Percentiles rank a stretch among this genome's conserved stretches.
phyloP scores from a whole-genome alignment of 1,139 yeast genomes.

The Sugiyamaella xylanicola region DNA sequence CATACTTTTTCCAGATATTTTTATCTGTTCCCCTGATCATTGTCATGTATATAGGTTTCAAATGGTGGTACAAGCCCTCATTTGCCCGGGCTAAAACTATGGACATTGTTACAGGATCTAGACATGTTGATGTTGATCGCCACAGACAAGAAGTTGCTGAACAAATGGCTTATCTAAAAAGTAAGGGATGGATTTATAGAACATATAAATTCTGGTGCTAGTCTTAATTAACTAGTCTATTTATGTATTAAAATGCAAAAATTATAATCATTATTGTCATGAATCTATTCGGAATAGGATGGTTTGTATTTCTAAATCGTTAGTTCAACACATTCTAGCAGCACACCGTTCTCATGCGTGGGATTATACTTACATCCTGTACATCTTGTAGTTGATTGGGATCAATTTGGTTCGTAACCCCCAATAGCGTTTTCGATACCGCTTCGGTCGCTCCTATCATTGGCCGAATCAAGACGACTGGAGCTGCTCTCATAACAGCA shows the following conservation, averaged over 20 bases:
- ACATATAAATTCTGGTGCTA: conserved; percentile 53
- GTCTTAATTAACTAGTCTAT: conserved; percentile 14
- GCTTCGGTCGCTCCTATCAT: conserved; percentile 94
- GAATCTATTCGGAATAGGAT: background rate
- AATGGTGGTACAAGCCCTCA: conserved; percentile 50
- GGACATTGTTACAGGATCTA: conserved; percentile 57
- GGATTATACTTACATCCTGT: conserved; percentile 45
- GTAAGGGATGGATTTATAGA: conserved; percentile 45
- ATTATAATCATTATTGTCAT: background rate
- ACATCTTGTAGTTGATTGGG: conserved; percentile 55
- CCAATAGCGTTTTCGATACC: conserved; percentile 76
- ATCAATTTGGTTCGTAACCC: conserved; percentile 79
- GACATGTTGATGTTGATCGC: conserved; percentile 55
- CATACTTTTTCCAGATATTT: conserved; percentile 54
- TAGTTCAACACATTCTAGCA: background rate
- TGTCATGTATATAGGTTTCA: conserved; percentile 53
- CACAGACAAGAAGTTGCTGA: conserved; percentile 55
- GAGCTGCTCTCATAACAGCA: conserved; percentile 75
- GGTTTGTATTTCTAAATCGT: conserved; percentile 14
- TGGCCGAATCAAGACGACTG: conserved; percentile 79
- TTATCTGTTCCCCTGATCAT: conserved; percentile 56
- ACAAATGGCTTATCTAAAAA: conserved; percentile 46
- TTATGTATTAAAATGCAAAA: conserved; percentile 6
- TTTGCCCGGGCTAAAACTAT: conserved; percentile 49
- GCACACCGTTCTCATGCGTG: background rate